Evolutionary conservation across 1,284 basidiomycete species (phyloP).

Genomic region (Earliella scabrosa): DNA sequence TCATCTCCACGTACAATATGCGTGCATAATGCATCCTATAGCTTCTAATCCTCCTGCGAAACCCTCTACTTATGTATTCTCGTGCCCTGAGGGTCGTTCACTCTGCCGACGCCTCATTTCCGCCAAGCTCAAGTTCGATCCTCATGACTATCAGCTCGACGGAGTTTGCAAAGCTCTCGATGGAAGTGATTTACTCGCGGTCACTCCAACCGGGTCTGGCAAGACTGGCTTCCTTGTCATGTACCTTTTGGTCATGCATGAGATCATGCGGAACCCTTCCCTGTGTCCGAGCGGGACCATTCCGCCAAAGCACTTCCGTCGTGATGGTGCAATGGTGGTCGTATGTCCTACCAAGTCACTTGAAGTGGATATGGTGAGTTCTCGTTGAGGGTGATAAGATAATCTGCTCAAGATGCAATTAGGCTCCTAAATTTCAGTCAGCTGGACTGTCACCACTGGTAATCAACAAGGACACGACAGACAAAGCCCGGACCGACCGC

Average conservation of each 20-base stretch:
- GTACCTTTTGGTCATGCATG: slow-evolving; percentile 7
- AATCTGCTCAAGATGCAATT: not conserved
- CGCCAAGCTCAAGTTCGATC: slow-evolving; percentile 1
- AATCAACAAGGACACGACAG: not conserved
- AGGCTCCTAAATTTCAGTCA: not conserved
- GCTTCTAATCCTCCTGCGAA: not conserved
- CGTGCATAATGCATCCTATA: not conserved
- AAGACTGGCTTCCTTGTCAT: slow-evolving; percentile 18
- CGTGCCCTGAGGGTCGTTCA: not conserved
- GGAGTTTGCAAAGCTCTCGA: slow-evolving; percentile 25
- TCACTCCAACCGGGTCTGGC: slow-evolving; percentile 26
- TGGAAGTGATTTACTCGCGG: slow-evolving; percentile 25
- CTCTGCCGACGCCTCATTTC: not conserved
- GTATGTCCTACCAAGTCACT: slow-evolving; percentile 2
- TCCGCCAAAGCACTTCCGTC: not conserved
- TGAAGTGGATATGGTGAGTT: slow-evolving; percentile 2
- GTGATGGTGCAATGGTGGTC: not conserved
- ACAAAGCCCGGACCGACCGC: not conserved
- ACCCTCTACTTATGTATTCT: not conserved
- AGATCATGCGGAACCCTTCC: not conserved
- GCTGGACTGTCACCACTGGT: not conserved
- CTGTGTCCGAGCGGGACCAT: not conserved
- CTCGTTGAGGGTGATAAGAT: not conserved
- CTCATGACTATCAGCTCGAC: slow-evolving; percentile 31
- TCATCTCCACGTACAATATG: not conserved